Base-by-base conservation (phyloP, 2,329 filamentous ascomycete species). In the Nemania bipapillata region DNA sequence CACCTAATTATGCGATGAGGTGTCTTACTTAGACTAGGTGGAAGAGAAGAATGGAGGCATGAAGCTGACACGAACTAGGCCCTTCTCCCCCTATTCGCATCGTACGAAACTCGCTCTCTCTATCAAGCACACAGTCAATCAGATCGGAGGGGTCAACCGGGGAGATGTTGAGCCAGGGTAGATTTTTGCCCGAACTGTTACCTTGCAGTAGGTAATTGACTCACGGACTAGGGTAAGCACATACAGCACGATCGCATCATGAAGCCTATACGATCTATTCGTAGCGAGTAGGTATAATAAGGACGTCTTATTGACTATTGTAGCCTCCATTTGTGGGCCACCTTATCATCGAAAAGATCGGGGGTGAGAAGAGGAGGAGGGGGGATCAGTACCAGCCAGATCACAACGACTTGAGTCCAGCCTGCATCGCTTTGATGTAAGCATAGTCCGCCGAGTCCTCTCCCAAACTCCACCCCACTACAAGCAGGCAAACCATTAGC, bases 401-500 rank as follows among this genome's bases (percentile, higher is more conserved):
- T 57, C 52, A 63, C 35, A 63, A n/a, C 22, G 63, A 66, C 66
- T 60, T 20, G n/a, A 67, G 24, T 20, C 68, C 68, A 15, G 45
- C 54, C 42, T 60, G 65, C 24, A 72, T 66, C 24, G 70, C 70
- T 42, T 70, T 66, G 52, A 70, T 49, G 52, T 72, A 70, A 22
- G 58, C 17, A 32, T 60, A 54, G 30, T 63, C 60, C 11, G 47
- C 26, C 26, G 54, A 52, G 49, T 72, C 70, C 42, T 70, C 68
- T 20, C 70, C 70, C 37, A 70, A 56, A 53, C 63, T 69, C 70
- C 70, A 72, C 20, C 5, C 70, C 62, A 69, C 63, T 69, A n/a
- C 15, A n/a, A n/a, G n/a, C n/a, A n/a, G n/a, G 3, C 4, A 20
- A 32, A 1, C 47, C 26, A 54, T 70, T 65, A 72, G 68, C 45